These are phyloP conservation scores for Penicillium palitans DNA, from an alignment of 2,329 filamentous ascomycete genomes.

Conservation along the genomic window DNA sequence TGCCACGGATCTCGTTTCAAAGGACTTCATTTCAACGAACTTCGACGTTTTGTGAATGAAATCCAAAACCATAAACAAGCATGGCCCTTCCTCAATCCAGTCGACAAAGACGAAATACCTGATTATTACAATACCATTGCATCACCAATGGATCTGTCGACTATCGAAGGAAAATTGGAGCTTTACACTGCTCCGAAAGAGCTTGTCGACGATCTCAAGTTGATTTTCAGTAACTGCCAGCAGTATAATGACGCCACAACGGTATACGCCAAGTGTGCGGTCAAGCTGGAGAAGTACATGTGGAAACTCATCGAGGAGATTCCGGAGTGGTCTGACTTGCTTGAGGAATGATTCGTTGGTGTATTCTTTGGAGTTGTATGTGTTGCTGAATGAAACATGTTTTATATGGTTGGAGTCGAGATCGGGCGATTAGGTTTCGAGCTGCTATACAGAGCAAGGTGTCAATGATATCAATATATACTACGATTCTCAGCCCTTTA, in stretches of 20 bases:
- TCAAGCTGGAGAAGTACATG: conserved; percentile 91
- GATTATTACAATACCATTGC: conserved; percentile 99
- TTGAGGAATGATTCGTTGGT: background rate
- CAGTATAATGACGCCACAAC: conserved; percentile 96
- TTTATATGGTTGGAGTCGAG: background rate
- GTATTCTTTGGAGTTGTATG: background rate
- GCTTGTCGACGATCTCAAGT: conserved; percentile 81
- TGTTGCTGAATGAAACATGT: background rate
- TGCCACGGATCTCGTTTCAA: conserved; percentile 67
- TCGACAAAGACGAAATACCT: conserved; percentile 93
- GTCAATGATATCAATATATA: background rate
- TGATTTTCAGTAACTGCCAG: conserved; percentile 92
- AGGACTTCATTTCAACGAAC: conserved; percentile 79
- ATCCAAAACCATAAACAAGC: conserved; percentile 89
- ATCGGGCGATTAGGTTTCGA: background rate
- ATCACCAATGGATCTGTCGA: conserved; percentile 92
- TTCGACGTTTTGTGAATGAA: conserved; percentile 88
- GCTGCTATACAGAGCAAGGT: background rate
- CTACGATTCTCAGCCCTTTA: background rate
- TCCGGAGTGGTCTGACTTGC: conserved; percentile 73
- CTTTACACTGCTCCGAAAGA: conserved; percentile 88
- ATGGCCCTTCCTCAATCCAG: conserved; percentile 92
- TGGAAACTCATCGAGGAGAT: conserved; percentile 88
- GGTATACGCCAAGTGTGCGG: conserved; percentile 90
- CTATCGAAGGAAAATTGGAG: conserved; percentile 96